These are phyloP conservation scores for Mrakia hoshinonis DNA, from an alignment of 768 basidiomycete genomes.

Conservation along the genomic window DNA sequence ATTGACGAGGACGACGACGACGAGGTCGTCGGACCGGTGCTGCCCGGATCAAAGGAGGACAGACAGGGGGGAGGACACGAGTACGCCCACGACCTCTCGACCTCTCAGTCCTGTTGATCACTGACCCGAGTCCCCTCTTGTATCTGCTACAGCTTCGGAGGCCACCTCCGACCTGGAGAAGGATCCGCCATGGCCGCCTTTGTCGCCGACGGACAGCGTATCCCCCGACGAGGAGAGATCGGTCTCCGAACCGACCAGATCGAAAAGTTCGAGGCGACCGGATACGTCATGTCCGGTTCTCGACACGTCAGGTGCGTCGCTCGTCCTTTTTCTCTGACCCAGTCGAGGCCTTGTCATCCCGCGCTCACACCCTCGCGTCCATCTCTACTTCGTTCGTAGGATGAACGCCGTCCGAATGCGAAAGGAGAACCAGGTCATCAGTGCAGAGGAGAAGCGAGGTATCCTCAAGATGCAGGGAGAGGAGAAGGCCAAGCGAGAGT, in stretches of 20 bases:
- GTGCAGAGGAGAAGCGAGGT: constrained; percentile 90
- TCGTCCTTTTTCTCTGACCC: background rate
- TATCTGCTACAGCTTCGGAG: constrained; percentile 52
- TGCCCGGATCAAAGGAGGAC: constrained; percentile 53
- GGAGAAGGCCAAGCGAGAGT: constrained; percentile 78
- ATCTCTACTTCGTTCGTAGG: constrained; percentile 39
- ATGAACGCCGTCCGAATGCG: constrained; percentile 99
- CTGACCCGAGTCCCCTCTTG: background rate
- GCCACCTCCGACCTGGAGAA: constrained; percentile 85
- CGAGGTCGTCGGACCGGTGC: constrained; percentile 55
- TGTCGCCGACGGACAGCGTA: constrained; percentile 76
- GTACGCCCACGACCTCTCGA: background rate
- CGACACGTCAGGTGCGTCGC: constrained; percentile 53
- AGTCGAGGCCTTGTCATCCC: background rate
- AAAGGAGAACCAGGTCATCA: constrained; percentile 99
- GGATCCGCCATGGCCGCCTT: constrained; percentile 97
- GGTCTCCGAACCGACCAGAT: constrained; percentile 83
- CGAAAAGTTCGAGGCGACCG: constrained; percentile 72
- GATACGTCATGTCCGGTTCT: constrained; percentile 96
- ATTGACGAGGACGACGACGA: constrained; percentile 50
- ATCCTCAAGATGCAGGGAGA: constrained; percentile 79
- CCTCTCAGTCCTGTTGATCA: background rate
- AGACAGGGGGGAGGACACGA: background rate
- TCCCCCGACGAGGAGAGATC: constrained; percentile 97
- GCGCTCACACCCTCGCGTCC: background rate